phyloP scores from a whole-genome alignment of 768 basidiomycete genomes.

The Gloeopeniophorella convolvens region DNA sequence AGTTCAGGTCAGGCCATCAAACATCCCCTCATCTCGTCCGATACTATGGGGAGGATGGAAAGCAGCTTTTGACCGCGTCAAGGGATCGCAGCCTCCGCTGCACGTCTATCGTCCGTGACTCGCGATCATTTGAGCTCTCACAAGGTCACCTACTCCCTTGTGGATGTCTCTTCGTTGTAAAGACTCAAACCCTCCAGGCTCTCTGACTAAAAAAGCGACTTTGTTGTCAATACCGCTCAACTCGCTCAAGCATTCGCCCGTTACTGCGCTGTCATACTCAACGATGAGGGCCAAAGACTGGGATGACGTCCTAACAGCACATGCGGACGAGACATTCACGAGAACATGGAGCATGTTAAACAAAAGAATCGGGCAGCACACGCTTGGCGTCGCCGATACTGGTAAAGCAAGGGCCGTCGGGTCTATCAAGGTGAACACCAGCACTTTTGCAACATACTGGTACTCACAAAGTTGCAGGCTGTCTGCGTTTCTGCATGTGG shows the following conservation, averaged over 20 bases:
- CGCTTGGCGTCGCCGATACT: conserved; percentile 51
- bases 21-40: conserved; percentile 86
- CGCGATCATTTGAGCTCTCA: conserved; percentile 88
- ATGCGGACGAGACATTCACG: conserved; percentile 74
- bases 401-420: conserved; percentile 49
- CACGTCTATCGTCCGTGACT: conserved; percentile 92
- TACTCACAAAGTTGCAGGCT: conserved; percentile 37
- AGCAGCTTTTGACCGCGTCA: conserved; percentile 85
- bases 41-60: conserved; percentile 97
- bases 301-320: conserved; percentile 94
- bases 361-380: conserved; percentile 75
- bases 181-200: conserved; percentile 44
- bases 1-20: conserved; percentile 89
- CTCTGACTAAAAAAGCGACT: conserved; percentile 75
- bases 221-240: conserved; percentile 70
- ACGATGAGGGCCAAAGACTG: conserved; percentile 84
- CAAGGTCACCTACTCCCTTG: conserved; percentile 53
- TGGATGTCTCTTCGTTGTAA: not conserved
- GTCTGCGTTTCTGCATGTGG: conserved; percentile 93
- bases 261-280: conserved; percentile 74
- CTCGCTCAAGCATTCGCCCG: conserved; percentile 77
- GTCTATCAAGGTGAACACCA: conserved; percentile 57
- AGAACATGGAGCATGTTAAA: conserved; percentile 84
- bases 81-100: conserved; percentile 84
- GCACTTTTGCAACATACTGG: not conserved